Base-by-base conservation (phyloP, 2,329 filamentous ascomycete species). In the Claviceps sp. region DNA sequence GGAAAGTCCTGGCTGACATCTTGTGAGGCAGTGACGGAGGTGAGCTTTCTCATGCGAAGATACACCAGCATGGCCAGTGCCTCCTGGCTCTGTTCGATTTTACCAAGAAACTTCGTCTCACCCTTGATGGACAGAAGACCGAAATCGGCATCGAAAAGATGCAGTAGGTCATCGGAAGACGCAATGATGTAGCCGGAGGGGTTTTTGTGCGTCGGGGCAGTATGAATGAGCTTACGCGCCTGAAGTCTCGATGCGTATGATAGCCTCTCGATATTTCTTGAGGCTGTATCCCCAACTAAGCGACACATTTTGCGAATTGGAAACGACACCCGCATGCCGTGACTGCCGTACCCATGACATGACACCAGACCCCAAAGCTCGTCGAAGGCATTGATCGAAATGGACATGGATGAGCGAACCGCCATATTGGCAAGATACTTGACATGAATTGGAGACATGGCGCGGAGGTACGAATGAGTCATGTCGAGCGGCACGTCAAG, bases 261-360 rank as follows among this genome's bases (percentile, higher is more conserved):
- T 0, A 95, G 71, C 36, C 89, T 76, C 64, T 95, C 89, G 40
- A 95, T 91, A 58, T 93, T 95, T 47, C 87, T 75, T 0, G 87
- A 94, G 0, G 88, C 87, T 0, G 84, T 88, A 60, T 95, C 89
- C 4, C 89, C 89, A 2, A 95, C 80, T 4, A 95, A 71, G 5
- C 89, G 82, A 64, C 89, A 95, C 84, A 95, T 91, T 65, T 95
- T 95, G 13, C 89, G 78, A 48, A 95, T 89, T 0, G 89, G 89
- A 61, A 95, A 95, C 0, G 87, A 87, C 0, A 95, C 88, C n/a
- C 89, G 78, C 87, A 93, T 94, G 4, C 89, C 89, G 45, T 76
- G 77, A 2, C 66, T 54, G 0, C 86, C 89, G 59, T 95, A 95
- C 0, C 84, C 80, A 62, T 95, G 89, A 55, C 89, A 95, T 1